Conservation (phyloP, 495 filamentous ascomycete species). For the Aspergillus kassunensis region DNA sequence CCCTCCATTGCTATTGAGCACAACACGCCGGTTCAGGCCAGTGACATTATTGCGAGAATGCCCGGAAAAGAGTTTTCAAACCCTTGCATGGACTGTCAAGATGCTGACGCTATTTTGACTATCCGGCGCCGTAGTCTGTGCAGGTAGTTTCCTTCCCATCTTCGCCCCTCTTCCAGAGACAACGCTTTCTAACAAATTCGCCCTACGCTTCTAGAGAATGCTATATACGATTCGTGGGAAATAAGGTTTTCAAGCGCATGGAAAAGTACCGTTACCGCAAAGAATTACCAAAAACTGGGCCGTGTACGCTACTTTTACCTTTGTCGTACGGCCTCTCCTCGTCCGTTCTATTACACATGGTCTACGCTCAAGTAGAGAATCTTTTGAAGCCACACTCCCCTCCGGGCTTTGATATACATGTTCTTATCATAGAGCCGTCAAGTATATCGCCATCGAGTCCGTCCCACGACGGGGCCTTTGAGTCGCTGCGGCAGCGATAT, state of each 20-base stretch:
- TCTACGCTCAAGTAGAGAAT: slow-evolving; percentile 64
- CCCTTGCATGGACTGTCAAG: slow-evolving; percentile 41
- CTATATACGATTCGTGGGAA: slow-evolving; percentile 68
- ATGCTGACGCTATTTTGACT: slow-evolving; percentile 32
- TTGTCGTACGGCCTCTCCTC: slow-evolving; percentile 84
- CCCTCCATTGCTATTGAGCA: slow-evolving; percentile 6
- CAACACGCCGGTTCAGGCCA: no score
- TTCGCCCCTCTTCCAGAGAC: neutral
- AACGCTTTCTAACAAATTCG: slow-evolving; percentile 11
- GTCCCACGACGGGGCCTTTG: slow-evolving; percentile 28
- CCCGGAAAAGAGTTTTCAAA: slow-evolving; percentile 33
- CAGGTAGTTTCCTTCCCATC: slow-evolving; percentile 30
- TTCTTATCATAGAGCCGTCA: slow-evolving; percentile 62
- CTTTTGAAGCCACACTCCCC: slow-evolving; percentile 48
- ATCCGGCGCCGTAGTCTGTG: slow-evolving; percentile 45
- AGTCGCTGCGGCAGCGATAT: slow-evolving; percentile 46
- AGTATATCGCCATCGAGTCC: slow-evolving; percentile 28
- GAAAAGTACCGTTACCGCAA: slow-evolving; percentile 52
- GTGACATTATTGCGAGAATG: slow-evolving; percentile 20
- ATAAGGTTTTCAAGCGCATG: slow-evolving; percentile 77
- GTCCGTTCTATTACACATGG: slow-evolving; percentile 67
- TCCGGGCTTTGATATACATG: slow-evolving; percentile 60
- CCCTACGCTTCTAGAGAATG: slow-evolving; percentile 53
- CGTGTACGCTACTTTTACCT: slow-evolving; percentile 64
- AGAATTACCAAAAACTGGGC: slow-evolving; percentile 29